Evolutionary conservation across 169 alveolate genomes (phyloP), one percentile per base, ranked within the genome.

Genomic region (Plasmodium ovale): DNA sequence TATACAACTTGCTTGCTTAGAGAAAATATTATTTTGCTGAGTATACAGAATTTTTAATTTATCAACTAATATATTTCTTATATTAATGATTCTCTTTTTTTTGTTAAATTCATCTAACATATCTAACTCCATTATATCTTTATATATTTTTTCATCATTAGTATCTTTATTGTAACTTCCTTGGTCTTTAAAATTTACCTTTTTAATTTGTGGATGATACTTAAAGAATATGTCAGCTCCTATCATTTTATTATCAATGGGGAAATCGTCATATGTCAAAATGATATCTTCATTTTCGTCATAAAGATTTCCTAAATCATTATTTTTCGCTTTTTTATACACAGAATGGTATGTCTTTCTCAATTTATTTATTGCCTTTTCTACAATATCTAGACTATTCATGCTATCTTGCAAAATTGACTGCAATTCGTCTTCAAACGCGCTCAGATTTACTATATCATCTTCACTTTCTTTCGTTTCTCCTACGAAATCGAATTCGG

Each of bases 161-260:
- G 2, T n/a, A 3, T 25, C 12, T 19, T 27, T 59, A 12, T 49
- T 47, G 2, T 77, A 37, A 1, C 25, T 29, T 1, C 2, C 3
- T 0, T 6, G 27, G 19, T 77, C 21, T 16, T 29, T 23, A 14
- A 60, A 64, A 7, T 14, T 21, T 2, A 77, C 12, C 7, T 47
- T 1, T 23, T 25, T 10, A 0, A 27, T 3, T 3, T 23, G 33
- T 0, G 88, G 88, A 12, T 59, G 0, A 14, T 60, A 77, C n/a
- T 77, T 77, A 47, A 77, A 60, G 10, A 77, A 77, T 0, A 77
- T 62, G 16, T 77, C 77, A 1, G 88, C 70, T n/a, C 77, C 23
- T 27, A 77, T 77, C 14, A 77, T 62, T 4, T 44, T 77, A 27
- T 60, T 77, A 0, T 54, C 69, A n/a, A 27, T 47, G 44, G 88